Conservation (phyloP, 176 grass and related monocot species). For the Echinochloa phyllopogon region DNA sequence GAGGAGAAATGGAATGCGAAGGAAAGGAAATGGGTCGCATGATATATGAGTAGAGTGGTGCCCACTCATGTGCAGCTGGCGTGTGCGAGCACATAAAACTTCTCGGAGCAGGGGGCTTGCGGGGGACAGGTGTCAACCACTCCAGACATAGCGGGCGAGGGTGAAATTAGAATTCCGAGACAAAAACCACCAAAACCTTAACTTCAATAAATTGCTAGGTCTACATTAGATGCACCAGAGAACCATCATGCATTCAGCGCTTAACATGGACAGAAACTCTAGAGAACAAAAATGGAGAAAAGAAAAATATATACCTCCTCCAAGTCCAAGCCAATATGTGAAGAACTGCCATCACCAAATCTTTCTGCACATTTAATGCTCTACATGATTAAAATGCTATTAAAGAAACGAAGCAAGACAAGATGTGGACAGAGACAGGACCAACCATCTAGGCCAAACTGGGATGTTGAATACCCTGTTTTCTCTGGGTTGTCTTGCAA, state of each 20-base stretch:
- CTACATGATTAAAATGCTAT: slow-evolving; percentile 43
- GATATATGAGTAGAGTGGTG: too few species aligned
- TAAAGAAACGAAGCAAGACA: slow-evolving; percentile 24
- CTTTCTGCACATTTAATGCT: slow-evolving; percentile 67
- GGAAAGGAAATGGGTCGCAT: too few species aligned
- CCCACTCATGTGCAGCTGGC: too few species aligned
- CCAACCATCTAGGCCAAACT: slow-evolving; percentile 98
- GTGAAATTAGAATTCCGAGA: too few species aligned
- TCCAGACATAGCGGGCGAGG: too few species aligned
- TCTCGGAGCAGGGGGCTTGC: too few species aligned
- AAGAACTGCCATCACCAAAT: slow-evolving; percentile 98
- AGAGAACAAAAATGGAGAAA: slow-evolving; percentile 14
- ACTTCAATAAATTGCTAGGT: slow-evolving; percentile 15
- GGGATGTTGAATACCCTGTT: slow-evolving; percentile 75
- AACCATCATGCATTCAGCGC: neutral
- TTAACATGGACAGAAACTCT: neutral
- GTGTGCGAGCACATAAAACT: too few species aligned
- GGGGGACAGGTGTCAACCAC: too few species aligned
- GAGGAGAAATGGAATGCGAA: too few species aligned
- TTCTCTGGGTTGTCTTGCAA: slow-evolving; percentile 95
- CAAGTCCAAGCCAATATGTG: slow-evolving; percentile 94
- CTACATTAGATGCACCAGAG: neutral
- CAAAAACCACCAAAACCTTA: neutral
- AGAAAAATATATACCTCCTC: slow-evolving; percentile 71
- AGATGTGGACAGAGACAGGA: slow-evolving; percentile 42